Conservation (phyloP, 306 rosid genomes). For the cucumber (Cucumis sativus) region Cucumber_9930_V3 NC_026657.2:10468501-10469000, state of each 20-base stretch:
- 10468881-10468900: conserved; percentile 87
- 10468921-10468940: conserved; percentile 1
- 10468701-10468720: background rate
- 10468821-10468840: background rate
- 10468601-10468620: conserved; percentile 30
- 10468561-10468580: conserved; percentile 16
- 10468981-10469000: background rate
- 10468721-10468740: background rate
- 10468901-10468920: conserved; percentile 97
- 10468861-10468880: conserved; percentile 34
- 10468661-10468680: background rate
- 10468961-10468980: background rate
- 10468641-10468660: conserved; percentile 28
- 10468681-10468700: background rate
- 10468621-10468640: conserved; percentile 40
- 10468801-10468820: background rate
- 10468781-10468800: background rate
- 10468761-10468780: background rate
- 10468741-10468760: background rate
- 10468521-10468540: conserved; percentile 62
- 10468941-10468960: background rate
- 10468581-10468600: conserved; percentile 17
- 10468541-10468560: conserved; percentile 58
- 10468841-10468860: background rate
- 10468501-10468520: conserved; percentile 50